These are phyloP conservation scores for Leishmania major DNA, from an alignment of 208 protist genomes.

Conservation along the genomic window DNA sequence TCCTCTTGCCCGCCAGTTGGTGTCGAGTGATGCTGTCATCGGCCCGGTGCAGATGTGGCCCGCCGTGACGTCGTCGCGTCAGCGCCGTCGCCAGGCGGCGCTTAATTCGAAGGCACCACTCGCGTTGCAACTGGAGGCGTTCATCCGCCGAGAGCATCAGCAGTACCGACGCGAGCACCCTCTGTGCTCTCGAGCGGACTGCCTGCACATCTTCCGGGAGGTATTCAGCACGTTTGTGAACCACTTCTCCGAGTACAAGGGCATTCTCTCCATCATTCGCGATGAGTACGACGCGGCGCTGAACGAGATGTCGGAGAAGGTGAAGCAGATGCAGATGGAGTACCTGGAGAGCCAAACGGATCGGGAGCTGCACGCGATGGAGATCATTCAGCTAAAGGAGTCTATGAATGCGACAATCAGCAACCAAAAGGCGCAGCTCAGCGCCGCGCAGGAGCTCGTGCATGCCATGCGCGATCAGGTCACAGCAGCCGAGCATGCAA, in stretches of 20 bases:
- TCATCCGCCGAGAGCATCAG: conserved; percentile 77
- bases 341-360: conserved; percentile 79
- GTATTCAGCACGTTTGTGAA: conserved; percentile 76
- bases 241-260: conserved; percentile 84
- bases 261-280: conserved; percentile 72
- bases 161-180: conserved; percentile 71
- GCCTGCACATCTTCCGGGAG: conserved; percentile 85
- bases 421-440: conserved; percentile 83
- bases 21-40: conserved; percentile 9
- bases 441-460: conserved; percentile 66
- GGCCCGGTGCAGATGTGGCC: conserved; percentile 32
- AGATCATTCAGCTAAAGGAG: conserved; percentile 80
- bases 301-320: conserved; percentile 50
- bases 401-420: conserved; percentile 79
- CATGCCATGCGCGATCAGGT: conserved; percentile 81
- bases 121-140: conserved; percentile 82
- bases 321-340: conserved; percentile 50
- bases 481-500: conserved; percentile 69
- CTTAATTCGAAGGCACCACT: conserved; percentile 68
- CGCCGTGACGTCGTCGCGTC: conserved; percentile 19
- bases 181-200: conserved; percentile 63
- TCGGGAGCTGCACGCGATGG: conserved; percentile 74
- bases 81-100: conserved; percentile 21
- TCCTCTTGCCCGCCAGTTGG: background rate
- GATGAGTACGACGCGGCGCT: conserved; percentile 87